phyloP scores from a whole-genome alignment of 306 rosid species.

The Prunus mira region DNA sequence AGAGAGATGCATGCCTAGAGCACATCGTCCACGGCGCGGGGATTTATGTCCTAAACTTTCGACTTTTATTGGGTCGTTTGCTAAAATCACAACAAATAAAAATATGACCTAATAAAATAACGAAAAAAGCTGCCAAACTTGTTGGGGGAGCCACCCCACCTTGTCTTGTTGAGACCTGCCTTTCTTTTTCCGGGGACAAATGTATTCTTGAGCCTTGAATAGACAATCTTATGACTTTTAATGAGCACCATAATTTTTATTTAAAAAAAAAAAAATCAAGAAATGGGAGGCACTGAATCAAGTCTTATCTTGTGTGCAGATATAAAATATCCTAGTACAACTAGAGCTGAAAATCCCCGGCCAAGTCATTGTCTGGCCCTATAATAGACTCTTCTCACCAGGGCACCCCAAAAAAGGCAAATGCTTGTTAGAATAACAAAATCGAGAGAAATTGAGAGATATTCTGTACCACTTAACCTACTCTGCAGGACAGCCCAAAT shows the following conservation, averaged over 20 bases:
- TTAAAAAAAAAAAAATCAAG: too few relatives aligned
- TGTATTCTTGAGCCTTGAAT: too few relatives aligned
- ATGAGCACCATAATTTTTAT: too few relatives aligned
- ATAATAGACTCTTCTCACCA: not conserved
- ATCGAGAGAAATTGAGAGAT: not conserved
- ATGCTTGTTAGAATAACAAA: constrained; percentile 14
- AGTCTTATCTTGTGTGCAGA: too few relatives aligned
- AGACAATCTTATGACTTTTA: too few relatives aligned
- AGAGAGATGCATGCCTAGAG: not conserved
- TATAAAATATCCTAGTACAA: too few relatives aligned
- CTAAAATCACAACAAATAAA: not conserved
- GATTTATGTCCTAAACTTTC: constrained; percentile 6
- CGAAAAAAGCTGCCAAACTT: not conserved
- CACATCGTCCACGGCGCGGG: constrained; percentile 14
- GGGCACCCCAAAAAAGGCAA: constrained; percentile 21
- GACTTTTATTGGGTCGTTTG: not conserved
- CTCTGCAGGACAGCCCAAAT: too few relatives aligned
- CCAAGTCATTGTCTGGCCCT: too few relatives aligned
- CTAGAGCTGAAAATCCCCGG: too few relatives aligned
- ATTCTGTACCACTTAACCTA: not conserved
- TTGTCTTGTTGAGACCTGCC: not conserved
- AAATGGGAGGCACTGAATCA: too few relatives aligned
- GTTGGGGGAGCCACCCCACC: not conserved
- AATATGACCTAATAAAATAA: not conserved
- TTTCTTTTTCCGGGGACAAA: too few relatives aligned